phyloP scores from a whole-genome alignment of 345 rosid genomes.

The Mallotus nudiflorus region DNA sequence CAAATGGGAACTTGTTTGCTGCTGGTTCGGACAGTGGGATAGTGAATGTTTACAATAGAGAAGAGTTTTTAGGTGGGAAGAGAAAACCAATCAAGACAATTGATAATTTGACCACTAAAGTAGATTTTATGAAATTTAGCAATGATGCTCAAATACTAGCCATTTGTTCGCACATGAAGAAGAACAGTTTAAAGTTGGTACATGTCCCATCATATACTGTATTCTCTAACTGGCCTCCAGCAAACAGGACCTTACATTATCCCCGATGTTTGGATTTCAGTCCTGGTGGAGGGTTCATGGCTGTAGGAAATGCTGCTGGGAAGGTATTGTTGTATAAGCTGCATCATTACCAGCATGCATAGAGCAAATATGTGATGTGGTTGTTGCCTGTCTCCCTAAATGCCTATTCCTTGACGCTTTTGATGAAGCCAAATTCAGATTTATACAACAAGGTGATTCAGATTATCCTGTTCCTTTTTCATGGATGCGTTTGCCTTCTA shows the following conservation, averaged over 20 bases:
- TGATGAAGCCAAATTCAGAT: not conserved
- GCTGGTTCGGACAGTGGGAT: constrained; percentile 88
- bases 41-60: constrained; percentile 81
- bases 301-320: constrained; percentile 81
- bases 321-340: constrained; percentile 81
- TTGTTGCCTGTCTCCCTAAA: not conserved
- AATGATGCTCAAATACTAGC: constrained; percentile 83
- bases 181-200: constrained; percentile 69
- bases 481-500: no score
- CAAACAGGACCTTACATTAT: constrained; percentile 50
- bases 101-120: constrained; percentile 76
- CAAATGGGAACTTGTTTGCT: constrained; percentile 61
- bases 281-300: constrained; percentile 94
- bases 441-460: constrained; percentile 1
- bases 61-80: constrained; percentile 77
- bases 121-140: constrained; percentile 80
- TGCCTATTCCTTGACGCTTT: not conserved
- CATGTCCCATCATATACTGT: constrained; percentile 67
- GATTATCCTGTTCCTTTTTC: no score
- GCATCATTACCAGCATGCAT: constrained; percentile 83
- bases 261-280: constrained; percentile 92
- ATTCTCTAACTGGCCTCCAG: constrained; percentile 82
- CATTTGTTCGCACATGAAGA: constrained; percentile 70
- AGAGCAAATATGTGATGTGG: not conserved
- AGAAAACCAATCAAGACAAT: constrained; percentile 71